Evolutionary conservation across 805 yeast genomes (phyloP), one percentile per base, ranked within the genome.

Genomic region (Priceomyces melissophilus): DNA sequence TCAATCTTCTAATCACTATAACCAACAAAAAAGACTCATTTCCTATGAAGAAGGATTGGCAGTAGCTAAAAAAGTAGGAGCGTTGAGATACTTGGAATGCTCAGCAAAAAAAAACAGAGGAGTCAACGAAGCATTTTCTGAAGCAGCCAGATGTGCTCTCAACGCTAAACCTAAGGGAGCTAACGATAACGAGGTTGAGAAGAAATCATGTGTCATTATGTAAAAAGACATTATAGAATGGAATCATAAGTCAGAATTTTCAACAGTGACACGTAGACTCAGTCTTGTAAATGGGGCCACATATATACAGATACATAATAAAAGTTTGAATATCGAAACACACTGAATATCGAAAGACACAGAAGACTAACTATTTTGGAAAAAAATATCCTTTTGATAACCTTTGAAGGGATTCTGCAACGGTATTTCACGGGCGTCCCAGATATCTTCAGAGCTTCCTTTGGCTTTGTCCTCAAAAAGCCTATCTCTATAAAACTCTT

Each of bases 41-140:
- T 71, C 87, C 17, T 93, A 91, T 60, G 96, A 93, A 45, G 96
- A 93, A 63, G 99, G 99, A 25, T 75, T 93, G 43, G 82, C 82
- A 0, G 88, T 91, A 54, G 99, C 99, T 30, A 89, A 89, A 58
- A 79, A 79, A 58, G 86, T 93, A 33, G 97, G 97, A 16, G 98
- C 99, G 0, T 71, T 90, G 54, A 79, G 98, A 56, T 93, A 93
- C 62, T 74, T 93, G 57, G 99, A 93, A 65, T 93, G 99, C 67
- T 87, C 96, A 20, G 98, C 99, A 5, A 93, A 90, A 72, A 82
- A 84, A 61, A 91, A 90, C 64, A 79, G 95, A 57, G 99, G 99
- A 50, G 99, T 93, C n/a, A 93, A 95, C 58, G 99, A 93, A 68
- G 98, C 97, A 8, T 93, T 93, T 61, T 89, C 97, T 0, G 99